A percentile compares a stretch with the other conserved stretches of the same genome.
Evolutionary conservation across 1,284 basidiomycete species (phyloP).

Genomic region (Ceratobasidium sp.): DNA sequence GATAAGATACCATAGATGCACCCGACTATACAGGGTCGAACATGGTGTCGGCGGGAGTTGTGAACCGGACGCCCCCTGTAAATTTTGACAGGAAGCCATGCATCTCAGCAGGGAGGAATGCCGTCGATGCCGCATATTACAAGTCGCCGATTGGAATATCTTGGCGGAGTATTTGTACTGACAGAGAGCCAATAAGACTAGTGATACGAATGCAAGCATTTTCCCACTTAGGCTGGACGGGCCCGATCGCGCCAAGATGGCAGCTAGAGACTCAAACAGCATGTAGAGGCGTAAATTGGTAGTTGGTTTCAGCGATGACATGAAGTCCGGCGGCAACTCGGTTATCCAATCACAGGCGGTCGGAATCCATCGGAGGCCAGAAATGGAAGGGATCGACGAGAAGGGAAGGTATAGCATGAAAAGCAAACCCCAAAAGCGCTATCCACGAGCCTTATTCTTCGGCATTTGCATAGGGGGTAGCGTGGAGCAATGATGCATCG

Average conservation of each 20-base stretch:
- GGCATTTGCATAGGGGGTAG: background rate
- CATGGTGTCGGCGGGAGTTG: background rate
- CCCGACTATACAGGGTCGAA: background rate
- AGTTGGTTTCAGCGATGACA: background rate
- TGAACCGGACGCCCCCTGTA: background rate
- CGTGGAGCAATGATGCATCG: background rate
- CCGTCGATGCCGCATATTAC: no score
- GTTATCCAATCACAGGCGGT: background rate
- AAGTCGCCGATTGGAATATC: no score
- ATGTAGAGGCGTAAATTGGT: background rate
- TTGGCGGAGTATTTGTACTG: no score
- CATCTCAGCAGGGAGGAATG: no score
- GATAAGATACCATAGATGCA: background rate
- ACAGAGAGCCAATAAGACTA: no score
- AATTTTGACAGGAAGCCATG: slow-evolving; percentile 15
- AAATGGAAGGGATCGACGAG: slow-evolving; percentile 2
- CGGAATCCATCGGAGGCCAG: slow-evolving; percentile 9
- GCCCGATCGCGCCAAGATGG: no score
- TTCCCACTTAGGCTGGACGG: no score
- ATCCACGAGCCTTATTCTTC: background rate
- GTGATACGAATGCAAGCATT: no score
- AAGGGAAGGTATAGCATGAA: slow-evolving; percentile 13
- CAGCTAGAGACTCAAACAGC: no score
- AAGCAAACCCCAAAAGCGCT: background rate
- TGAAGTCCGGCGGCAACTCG: background rate